Percentiles rank a stretch among this genome's conserved stretches.
Conservation (phyloP, 2,329 filamentous ascomycete species). For the Zymoseptoria pseudotritici region DNA sequence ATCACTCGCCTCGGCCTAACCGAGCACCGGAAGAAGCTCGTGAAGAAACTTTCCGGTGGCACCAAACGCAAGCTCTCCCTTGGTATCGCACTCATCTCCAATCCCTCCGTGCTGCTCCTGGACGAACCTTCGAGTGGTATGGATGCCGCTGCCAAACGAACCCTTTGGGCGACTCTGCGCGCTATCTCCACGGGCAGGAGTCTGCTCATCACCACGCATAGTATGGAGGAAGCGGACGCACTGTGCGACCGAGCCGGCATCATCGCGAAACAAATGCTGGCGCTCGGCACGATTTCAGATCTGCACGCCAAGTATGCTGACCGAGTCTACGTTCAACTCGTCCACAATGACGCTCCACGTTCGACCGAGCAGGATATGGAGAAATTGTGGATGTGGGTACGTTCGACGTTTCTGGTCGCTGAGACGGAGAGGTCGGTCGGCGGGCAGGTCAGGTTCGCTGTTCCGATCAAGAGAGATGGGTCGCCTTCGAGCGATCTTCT, state of each 20-base stretch:
- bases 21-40: conserved; percentile 63
- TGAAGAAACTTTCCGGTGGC: conserved; percentile 70
- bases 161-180: conserved; percentile 79
- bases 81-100: conserved; percentile 82
- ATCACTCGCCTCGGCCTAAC: conserved; percentile 67
- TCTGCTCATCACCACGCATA: conserved; percentile 85
- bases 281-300: conserved; percentile 64
- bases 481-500: not conserved
- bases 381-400: conserved; percentile 57
- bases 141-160: conserved; percentile 76
- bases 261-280: conserved; percentile 73
- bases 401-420: conserved; percentile 51
- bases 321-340: conserved; percentile 62
- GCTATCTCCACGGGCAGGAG: conserved; percentile 64
- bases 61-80: conserved; percentile 83
- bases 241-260: conserved; percentile 75
- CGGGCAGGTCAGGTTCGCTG: conserved; percentile 73
- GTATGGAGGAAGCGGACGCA: conserved; percentile 87
- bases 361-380: conserved; percentile 61
- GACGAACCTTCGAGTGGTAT: conserved; percentile 82
- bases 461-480: conserved; percentile 31
- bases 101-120: conserved; percentile 73
- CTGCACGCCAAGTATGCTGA: conserved; percentile 67
- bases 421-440: conserved; percentile 65
- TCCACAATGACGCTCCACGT: conserved; percentile 63